Base-by-base conservation (phyloP, 306 rosid genomes). In the Gastrolobium villosum region DNA sequence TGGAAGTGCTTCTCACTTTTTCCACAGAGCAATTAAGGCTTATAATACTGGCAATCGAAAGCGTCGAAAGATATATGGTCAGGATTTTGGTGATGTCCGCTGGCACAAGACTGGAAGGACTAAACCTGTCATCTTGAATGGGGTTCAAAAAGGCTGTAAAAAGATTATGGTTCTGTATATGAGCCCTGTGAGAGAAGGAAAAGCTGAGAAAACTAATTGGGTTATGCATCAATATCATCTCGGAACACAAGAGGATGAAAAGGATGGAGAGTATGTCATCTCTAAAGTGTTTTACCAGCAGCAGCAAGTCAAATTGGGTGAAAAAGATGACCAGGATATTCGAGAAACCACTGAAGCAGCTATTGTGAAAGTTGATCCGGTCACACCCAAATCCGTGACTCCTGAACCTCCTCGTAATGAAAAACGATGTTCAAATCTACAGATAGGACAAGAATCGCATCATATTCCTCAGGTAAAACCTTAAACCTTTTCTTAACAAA, bases 51-150 rank as follows among this genome's bases (percentile, higher is more conserved):
- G 94, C 48, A 88, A 79, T 40, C 86, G 92, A 59, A 90, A 90
- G 75, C 92, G 89, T 55, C 71, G 92, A 31, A 90, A 90, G 74
- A 83, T 89, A 69, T 75, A 65, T 40, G 84, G 79, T 53, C 89
- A 77, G 72, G 94, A 86, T 73, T 72, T 52, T 54, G 89, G 91
- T 39, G 92, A 84, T 60, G 89, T 90, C 65, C 90, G 92, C 48
- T 90, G 94, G 94, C 94, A 90, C 82, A 90, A 90, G 85, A 88
- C 92, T 45, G 94, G 92, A 54, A 84, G 43, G 70, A 90, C 94
- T 34, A 90, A 90, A 68, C 89, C 90, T 1, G 90, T 90, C 67
- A 63, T 82, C 55, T 77, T 88, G 68, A 80, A 88, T 49, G 88
- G 89, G 69, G 75, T 86, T 78, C 92, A 88, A 36, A 75, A 36